Conservation (phyloP, 148 eudicot genomes). For the Chenopodium berlandieri region DNA sequence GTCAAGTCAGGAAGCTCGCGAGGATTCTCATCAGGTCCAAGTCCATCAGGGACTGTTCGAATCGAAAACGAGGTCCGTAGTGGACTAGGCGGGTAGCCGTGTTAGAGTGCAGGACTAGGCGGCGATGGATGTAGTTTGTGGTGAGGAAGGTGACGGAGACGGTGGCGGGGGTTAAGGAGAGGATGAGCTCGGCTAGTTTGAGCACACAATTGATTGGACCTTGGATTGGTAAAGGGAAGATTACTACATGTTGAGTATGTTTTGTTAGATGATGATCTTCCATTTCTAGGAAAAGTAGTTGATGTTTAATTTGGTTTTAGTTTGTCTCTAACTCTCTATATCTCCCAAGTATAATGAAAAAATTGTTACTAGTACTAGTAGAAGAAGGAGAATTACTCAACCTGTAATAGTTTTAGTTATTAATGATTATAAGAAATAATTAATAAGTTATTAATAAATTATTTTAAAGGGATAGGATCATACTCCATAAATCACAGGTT, state of each 20-base stretch:
- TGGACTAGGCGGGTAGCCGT: slow-evolving; percentile 17
- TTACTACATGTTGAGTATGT: slow-evolving; percentile 27
- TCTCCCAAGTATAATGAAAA: no score
- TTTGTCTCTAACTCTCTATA: no score
- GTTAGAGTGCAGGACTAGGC: slow-evolving; percentile 20
- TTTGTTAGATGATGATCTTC: not conserved
- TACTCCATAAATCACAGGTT: no score
- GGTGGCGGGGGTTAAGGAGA: slow-evolving; percentile 21
- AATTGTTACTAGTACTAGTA: no score
- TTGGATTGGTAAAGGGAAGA: slow-evolving; percentile 43
- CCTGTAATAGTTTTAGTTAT: no score
- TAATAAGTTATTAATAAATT: no score
- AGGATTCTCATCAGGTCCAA: slow-evolving; percentile 32
- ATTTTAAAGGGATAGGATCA: no score
- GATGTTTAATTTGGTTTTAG: not conserved
- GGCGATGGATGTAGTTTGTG: slow-evolving; percentile 28
- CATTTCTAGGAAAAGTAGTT: not conserved
- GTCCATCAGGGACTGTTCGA: slow-evolving; percentile 36
- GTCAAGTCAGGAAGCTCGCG: slow-evolving; percentile 18
- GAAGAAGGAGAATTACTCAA: no score
- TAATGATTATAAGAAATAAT: no score
- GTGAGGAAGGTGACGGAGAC: slow-evolving; percentile 35
- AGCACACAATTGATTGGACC: slow-evolving; percentile 44
- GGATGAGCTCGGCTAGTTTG: slow-evolving; percentile 38
- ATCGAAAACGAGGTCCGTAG: slow-evolving; percentile 12